Conservation (phyloP, 768 basidiomycete species). For the Rhizopogon vinicolor region DNA sequence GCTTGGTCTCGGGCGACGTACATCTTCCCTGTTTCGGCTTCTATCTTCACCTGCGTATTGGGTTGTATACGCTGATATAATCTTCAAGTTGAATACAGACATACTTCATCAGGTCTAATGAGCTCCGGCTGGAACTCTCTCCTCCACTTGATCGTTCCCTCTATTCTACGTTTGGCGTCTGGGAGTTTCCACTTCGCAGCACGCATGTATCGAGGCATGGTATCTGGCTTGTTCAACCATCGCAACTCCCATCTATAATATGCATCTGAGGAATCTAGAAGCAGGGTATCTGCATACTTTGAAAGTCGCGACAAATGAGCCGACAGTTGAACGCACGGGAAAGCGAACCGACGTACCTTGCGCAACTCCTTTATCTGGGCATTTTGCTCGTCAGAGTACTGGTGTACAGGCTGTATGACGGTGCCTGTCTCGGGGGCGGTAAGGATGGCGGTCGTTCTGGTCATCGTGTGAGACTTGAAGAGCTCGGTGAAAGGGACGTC, state of each 20-base stretch:
- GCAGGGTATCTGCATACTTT: conserved; percentile 64
- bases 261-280: conserved; percentile 61
- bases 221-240: conserved; percentile 71
- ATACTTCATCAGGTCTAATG: conserved; percentile 71
- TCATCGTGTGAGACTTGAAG: conserved; percentile 22
- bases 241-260: conserved; percentile 75
- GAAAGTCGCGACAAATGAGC: not conserved
- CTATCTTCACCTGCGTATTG: conserved; percentile 52
- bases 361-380: conserved; percentile 55
- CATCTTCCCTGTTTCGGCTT: conserved; percentile 89
- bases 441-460: conserved; percentile 43
- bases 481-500: not conserved
- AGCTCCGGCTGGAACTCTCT: conserved; percentile 82
- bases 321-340: not conserved
- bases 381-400: conserved; percentile 61
- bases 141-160: conserved; percentile 79
- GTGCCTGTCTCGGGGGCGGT: conserved; percentile 52
- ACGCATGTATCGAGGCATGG: conserved; percentile 68
- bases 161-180: conserved; percentile 75
- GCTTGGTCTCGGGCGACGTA: conserved; percentile 28
- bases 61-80: not conserved
- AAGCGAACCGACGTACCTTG: conserved; percentile 41
- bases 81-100: conserved; percentile 1
- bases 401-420: conserved; percentile 46
- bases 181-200: conserved; percentile 80